Base-by-base conservation (phyloP, 768 basidiomycete genomes). In the Lactifluus piperatus region DNA sequence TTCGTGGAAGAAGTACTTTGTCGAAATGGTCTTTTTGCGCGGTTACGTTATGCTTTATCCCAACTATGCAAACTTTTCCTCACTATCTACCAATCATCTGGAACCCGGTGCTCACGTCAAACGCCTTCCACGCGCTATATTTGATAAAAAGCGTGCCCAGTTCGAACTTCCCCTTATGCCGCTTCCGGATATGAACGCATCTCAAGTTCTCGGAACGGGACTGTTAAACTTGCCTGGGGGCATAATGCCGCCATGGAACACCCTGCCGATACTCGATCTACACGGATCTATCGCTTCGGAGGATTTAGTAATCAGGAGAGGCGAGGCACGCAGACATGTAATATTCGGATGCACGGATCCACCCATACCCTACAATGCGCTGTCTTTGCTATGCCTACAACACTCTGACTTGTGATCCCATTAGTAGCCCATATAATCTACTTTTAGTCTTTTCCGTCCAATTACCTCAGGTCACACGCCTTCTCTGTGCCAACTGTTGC, bases 21-120 rank as follows among this genome's bases (percentile, higher is more conserved):
- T 92, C 71, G 91, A 94, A 70, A 76, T 93, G 55, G 83, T 81
- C 43, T 89, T 84, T 70, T 77, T 94, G 14, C 82, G 84, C 5
- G 89, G 91, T 3, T 91, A 90, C 71, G 81, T 83, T 52, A 93
- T 93, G 91, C 80, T 94, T 30, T 94, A 94, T 67, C 91, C 91
- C 11, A 94, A 93, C 72, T 93, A 81, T 67, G 77, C 74, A 43
- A 76, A 75, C 45, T 91, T 83, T 65, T 69, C 77, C 37, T 91
- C 90, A 29, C 70, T 94, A 7, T 93, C 92, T 60, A 94, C 90
- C n/a, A 94, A 94, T 69, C 91, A 91, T 66, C 78, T 93, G 55
- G 91, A 94, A 73, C 77, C 83, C 18, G 91, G 91, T 30, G 83
- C 85, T 41, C 91, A 94, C 65, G 88, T 93, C 49, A 81, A 80